Conservation (phyloP, 768 basidiomycete genomes). For the Trametopsis cervina region DNA sequence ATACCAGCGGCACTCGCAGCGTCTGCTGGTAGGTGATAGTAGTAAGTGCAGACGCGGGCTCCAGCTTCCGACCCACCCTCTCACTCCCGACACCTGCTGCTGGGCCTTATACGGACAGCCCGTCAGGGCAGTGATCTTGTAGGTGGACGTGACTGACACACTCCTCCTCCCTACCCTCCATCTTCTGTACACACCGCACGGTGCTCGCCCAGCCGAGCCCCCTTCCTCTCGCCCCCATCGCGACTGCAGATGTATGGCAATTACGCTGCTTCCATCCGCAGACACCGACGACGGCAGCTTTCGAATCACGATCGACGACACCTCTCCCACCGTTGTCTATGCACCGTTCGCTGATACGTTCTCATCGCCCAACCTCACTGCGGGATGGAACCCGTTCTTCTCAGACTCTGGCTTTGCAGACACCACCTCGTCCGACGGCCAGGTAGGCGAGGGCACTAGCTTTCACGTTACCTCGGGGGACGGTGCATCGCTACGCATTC, state of each 20-base stretch:
- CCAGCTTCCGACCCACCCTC: too few relatives aligned
- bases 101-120: too few relatives aligned
- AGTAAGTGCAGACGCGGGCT: not conserved
- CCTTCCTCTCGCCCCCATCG: not conserved
- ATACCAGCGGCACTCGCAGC: not conserved
- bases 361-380: constrained; percentile 35
- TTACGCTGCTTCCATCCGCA: constrained; percentile 16
- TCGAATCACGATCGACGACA: constrained; percentile 50
- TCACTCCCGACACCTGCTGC: too few relatives aligned
- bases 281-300: constrained; percentile 20
- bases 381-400: constrained; percentile 69
- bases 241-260: constrained; percentile 29
- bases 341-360: constrained; percentile 53
- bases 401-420: constrained; percentile 40
- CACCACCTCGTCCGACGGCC: constrained; percentile 20
- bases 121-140: too few relatives aligned
- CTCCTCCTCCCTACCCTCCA: not conserved
- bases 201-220: too few relatives aligned
- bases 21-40: not conserved
- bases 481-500: constrained; percentile 47
- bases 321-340: constrained; percentile 58
- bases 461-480: constrained; percentile 56
- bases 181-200: too few relatives aligned
- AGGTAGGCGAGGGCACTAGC: constrained; percentile 48
- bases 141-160: too few relatives aligned